phyloP scores from a whole-genome alignment of 2,329 filamentous ascomycete genomes.

The Alternaria novae-zelandiae region DNA sequence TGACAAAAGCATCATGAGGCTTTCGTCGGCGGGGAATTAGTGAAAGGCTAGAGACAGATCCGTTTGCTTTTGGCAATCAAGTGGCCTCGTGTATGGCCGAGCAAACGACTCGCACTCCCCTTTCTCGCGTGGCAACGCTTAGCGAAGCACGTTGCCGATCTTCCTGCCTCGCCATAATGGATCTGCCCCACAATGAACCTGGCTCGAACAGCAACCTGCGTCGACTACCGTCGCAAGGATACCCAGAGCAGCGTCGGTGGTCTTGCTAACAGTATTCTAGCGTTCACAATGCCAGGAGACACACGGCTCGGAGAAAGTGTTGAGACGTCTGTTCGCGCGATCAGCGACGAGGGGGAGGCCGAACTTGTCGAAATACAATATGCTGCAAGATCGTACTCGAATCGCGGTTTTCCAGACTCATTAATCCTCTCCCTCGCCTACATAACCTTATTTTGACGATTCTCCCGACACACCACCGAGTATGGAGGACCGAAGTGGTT shows the following conservation, averaged over 20 bases:
- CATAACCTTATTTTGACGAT: background rate
- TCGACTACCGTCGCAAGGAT: conserved; percentile 16
- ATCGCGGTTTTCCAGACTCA: background rate
- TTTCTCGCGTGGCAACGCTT: background rate
- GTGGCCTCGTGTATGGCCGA: background rate
- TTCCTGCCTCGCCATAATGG: background rate
- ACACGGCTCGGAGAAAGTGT: conserved; percentile 10
- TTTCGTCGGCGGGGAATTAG: background rate
- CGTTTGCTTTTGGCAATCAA: background rate
- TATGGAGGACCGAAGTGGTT: conserved; percentile 36
- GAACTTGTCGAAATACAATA: conserved; percentile 13
- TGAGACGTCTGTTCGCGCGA: conserved; percentile 15
- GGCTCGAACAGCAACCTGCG: conserved; percentile 4
- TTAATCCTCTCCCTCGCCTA: conserved; percentile 3
- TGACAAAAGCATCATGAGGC: background rate
- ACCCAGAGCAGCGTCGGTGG: conserved; percentile 7
- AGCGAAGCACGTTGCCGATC: conserved; percentile 18
- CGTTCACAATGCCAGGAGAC: conserved; percentile 5
- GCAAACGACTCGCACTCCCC: background rate
- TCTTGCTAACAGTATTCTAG: conserved; percentile 18
- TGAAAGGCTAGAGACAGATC: background rate
- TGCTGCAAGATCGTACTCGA: conserved; percentile 7
- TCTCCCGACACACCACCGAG: background rate
- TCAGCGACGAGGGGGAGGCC: conserved; percentile 7
- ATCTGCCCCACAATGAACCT: conserved; percentile 15